phyloP scores from a whole-genome alignment of 2,329 filamentous ascomycete species.

The Alternaria sp. region DNA sequence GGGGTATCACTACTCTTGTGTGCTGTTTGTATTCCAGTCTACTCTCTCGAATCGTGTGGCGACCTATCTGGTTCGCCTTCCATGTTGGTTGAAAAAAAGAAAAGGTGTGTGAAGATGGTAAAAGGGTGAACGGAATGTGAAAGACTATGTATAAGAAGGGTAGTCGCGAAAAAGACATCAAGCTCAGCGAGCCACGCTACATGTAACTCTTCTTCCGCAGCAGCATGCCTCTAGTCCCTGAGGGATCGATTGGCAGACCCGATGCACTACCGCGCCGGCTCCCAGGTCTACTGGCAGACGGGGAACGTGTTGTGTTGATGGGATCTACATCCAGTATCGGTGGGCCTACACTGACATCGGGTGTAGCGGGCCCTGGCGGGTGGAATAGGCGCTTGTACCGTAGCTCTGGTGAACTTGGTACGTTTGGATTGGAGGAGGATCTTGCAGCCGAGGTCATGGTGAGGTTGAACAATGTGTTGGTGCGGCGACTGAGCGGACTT shows the following conservation, averaged over 20 bases:
- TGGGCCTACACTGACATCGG: constrained; percentile 20
- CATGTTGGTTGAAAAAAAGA: not conserved
- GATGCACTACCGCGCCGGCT: constrained; percentile 27
- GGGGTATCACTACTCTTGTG: not conserved
- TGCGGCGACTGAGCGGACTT: constrained; percentile 17
- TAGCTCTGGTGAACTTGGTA: constrained; percentile 48
- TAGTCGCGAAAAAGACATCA: not conserved
- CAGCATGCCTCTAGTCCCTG: constrained; percentile 42
- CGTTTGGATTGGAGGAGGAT: not conserved
- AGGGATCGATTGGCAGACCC: constrained; percentile 33
- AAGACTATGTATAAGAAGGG: constrained; percentile 1
- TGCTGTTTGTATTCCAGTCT: not conserved
- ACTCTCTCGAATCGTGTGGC: not conserved
- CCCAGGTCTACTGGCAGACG: constrained; percentile 12
- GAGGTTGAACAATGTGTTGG: constrained; percentile 28
- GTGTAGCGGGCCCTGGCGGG: constrained; percentile 22
- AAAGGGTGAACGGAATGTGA: not conserved
- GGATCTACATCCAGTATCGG: not conserved
- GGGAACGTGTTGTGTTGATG: not conserved
- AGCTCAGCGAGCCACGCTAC: not conserved
- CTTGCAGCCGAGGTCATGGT: constrained; percentile 30
- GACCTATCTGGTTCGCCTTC: not conserved
- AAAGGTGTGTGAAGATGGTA: not conserved
- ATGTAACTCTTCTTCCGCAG: constrained; percentile 29
- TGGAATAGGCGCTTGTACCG: constrained; percentile 54